Conservation (phyloP, 75 land plant species). For the Ceratopteris richardii region DNA sequence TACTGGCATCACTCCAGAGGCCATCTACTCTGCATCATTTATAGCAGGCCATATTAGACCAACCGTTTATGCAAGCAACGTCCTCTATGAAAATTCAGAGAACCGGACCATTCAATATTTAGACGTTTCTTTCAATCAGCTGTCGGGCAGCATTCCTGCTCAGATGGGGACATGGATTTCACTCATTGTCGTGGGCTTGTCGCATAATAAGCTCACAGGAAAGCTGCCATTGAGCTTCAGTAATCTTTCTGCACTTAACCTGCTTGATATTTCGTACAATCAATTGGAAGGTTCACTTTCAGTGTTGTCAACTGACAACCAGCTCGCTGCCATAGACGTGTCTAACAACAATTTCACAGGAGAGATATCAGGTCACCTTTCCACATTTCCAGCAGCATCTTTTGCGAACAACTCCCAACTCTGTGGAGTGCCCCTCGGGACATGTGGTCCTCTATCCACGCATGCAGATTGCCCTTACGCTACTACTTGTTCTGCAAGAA, state of each 20-base stretch:
- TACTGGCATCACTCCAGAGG: too few species aligned
- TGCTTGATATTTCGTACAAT: conserved; percentile 10
- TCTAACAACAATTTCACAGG: conserved; percentile 15
- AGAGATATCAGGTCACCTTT: conserved; percentile 25
- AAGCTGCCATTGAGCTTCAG: neutral
- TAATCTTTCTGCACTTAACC: neutral
- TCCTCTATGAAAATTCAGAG: too few species aligned
- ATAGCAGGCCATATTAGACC: too few species aligned
- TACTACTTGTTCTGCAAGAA: too few species aligned
- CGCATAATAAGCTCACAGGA: conserved; percentile 8
- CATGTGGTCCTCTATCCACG: too few species aligned
- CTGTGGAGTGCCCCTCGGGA: conserved; percentile 55
- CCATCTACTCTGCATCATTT: too few species aligned
- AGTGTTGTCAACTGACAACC: neutral
- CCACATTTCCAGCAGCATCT: conserved; percentile 23
- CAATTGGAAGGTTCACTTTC: conserved; percentile 5
- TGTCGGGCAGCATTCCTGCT: conserved; percentile 5
- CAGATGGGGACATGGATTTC: neutral
- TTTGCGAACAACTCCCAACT: conserved; percentile 64
- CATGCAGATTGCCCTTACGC: too few species aligned
- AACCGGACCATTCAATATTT: too few species aligned
- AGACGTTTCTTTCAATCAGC: conserved; percentile 8
- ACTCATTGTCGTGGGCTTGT: conserved; percentile 2
- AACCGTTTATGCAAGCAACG: too few species aligned
- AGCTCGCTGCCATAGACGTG: conserved; percentile 6